Conservation (phyloP, 768 basidiomycete genomes). For the Psilocybe sp. region DNA sequence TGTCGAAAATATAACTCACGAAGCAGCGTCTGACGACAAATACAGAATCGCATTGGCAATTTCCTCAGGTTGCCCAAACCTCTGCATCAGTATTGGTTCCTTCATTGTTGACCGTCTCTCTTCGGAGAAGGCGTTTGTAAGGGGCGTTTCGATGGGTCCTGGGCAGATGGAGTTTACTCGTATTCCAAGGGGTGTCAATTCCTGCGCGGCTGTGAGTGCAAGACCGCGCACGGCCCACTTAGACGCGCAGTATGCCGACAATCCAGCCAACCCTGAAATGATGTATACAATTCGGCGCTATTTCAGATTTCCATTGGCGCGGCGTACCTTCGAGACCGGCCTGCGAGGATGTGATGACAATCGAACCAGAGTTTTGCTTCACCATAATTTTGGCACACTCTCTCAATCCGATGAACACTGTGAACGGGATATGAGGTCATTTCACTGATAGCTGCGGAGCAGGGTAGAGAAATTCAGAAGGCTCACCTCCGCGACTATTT, state of each 20-base stretch:
- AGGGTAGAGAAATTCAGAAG: not conserved
- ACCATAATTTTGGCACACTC: conserved; percentile 1
- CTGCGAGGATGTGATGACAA: conserved; percentile 1
- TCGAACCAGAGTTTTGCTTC: not conserved
- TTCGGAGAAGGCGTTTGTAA: conserved; percentile 2
- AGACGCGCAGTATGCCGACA: conserved; percentile 6
- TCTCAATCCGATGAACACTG: conserved; percentile 1
- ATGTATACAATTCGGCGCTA: too few relatives aligned
- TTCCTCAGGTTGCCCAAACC: conserved; percentile 2
- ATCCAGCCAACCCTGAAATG: not conserved
- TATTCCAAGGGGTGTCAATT: conserved; percentile 3
- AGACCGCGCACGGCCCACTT: conserved; percentile 6
- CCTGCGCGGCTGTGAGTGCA: conserved; percentile 3
- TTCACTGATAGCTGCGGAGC: not conserved
- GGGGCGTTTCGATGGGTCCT: conserved; percentile 3
- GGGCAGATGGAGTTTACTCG: conserved; percentile 6
- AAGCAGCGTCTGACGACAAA: conserved; percentile 2
- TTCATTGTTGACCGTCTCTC: conserved; percentile 1
- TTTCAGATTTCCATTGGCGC: too few relatives aligned
- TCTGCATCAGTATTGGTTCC: conserved; percentile 2
- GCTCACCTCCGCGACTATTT: conserved; percentile 2
- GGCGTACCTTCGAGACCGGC: not conserved
- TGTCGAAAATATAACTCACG: not conserved
- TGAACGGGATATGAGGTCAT: not conserved
- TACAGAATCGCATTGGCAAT: conserved; percentile 6